These are phyloP conservation scores for Pseudoturritis turrita DNA, from an alignment of 345 rosid species.

Conservation along the genomic window DNA sequence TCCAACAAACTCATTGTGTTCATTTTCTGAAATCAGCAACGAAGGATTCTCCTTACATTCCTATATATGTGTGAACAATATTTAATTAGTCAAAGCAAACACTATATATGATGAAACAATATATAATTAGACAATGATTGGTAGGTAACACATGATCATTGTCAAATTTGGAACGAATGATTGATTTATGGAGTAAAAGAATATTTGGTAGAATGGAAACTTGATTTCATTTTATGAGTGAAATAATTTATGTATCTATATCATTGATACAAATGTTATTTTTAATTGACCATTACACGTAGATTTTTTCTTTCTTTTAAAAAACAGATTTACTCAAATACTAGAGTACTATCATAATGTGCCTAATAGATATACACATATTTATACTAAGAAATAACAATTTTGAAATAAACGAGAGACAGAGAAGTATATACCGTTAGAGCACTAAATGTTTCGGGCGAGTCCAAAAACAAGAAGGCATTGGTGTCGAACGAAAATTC, in stretches of 20 bases:
- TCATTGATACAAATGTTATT: not conserved
- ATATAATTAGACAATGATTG: not conserved
- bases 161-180: not conserved
- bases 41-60: not conserved
- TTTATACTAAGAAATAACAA: not conserved
- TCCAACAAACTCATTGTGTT: not conserved
- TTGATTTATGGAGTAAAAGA: not conserved
- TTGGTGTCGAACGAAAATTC: not conserved
- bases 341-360: not conserved
- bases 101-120: too few species aligned
- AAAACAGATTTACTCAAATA: not conserved
- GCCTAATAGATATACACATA: not conserved
- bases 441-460: not conserved
- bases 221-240: too few species aligned
- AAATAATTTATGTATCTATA: not conserved
- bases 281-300: not conserved
- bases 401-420: not conserved
- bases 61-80: not conserved
- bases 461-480: not conserved
- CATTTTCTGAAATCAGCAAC: constrained; percentile 3
- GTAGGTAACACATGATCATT: not conserved
- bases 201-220: not conserved
- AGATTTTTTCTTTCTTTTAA: too few species aligned
- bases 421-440: constrained; percentile 7
- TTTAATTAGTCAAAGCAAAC: not conserved